Evolutionary conservation across 176 grass and related monocot genomes (phyloP), one percentile per base, ranked within the genome.

Genomic region (Saccharum spontaneum): DNA sequence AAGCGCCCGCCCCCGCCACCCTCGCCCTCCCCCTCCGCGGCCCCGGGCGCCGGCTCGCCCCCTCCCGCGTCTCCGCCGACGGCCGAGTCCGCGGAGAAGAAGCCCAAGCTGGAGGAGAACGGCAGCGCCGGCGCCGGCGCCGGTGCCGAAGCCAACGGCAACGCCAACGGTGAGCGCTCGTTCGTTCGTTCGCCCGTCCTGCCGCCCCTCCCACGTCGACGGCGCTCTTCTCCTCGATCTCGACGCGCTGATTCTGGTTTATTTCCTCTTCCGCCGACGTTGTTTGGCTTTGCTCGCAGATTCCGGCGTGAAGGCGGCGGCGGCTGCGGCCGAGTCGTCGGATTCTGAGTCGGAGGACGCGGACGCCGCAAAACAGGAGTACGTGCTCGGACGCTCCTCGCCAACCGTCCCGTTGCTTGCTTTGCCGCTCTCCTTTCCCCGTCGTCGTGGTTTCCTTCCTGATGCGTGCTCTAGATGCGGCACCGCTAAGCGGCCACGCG

Each of bases 1-100:
- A 89, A 89, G 60, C 87, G 87, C 43, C 82, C 82, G 45, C 68
- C 67, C 24, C 67, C 44, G 61, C 26, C 75, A 30, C 62, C 79
- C 63, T 63, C 41, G 18, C 55, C 71, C 71, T 4, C 59, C 10
- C 10, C 59, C n/a, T 68, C 78, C 37, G 7, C 60, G 48, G 22
- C 24, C 62, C 2, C 62, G 3, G 78, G 54, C 31, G 50, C 54
- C 39, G 31, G 40, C 66, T 44, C 74, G 34, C 64, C 83, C 8
- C 74, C 46, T 57, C 26, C 66, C 65, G 13, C 39, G 26, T 45
- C 77, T 10, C n/a, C 73, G 8, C 39, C 63, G 39, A 3, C n/a
- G 57, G 33, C 55, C 75, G 72, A 74, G 78, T 23, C 48, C 77
- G 43, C 76, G 23, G 79, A 81, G 60, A 82, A 75, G 79, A 73